phyloP scores from a whole-genome alignment of 768 basidiomycete species.

The Daedalea quercina region DNA sequence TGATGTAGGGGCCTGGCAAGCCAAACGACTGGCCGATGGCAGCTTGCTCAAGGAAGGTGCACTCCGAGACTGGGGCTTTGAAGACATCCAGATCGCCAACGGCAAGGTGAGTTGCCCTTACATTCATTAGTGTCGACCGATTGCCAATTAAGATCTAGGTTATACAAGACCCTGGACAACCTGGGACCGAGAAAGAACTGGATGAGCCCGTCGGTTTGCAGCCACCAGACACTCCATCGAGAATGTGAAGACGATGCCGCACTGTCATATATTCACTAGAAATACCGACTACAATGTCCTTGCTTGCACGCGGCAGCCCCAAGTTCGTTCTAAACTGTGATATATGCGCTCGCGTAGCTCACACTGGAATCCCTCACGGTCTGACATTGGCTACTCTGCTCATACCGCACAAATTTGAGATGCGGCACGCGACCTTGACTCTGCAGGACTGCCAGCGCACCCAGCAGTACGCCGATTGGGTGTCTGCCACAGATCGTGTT shows the following conservation, averaged over 20 bases:
- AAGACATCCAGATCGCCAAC: slow-evolving; percentile 54
- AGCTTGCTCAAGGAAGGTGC: slow-evolving; percentile 51
- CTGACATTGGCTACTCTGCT: slow-evolving; percentile 79
- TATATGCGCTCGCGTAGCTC: slow-evolving; percentile 91
- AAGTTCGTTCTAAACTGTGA: slow-evolving; percentile 41
- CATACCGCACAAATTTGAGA: slow-evolving; percentile 86
- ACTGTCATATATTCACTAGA: neutral
- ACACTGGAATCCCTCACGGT: slow-evolving; percentile 80
- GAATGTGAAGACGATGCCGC: slow-evolving; percentile 7
- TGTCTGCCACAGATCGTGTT: slow-evolving; percentile 98
- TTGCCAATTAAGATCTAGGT: slow-evolving; percentile 36
- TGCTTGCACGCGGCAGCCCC: neutral
- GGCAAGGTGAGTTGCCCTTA: slow-evolving; percentile 42
- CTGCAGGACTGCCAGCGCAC: slow-evolving; percentile 60
- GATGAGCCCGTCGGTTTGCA: slow-evolving; percentile 57
- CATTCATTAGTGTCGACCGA: neutral
- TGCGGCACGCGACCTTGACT: slow-evolving; percentile 26
- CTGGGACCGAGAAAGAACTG: slow-evolving; percentile 54
- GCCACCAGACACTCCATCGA: slow-evolving; percentile 11
- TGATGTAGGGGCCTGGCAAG: slow-evolving; percentile 40
- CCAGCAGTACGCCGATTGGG: slow-evolving; percentile 88
- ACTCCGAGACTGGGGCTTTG: slow-evolving; percentile 76
- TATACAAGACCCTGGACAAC: slow-evolving; percentile 60
- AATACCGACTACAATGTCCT: neutral
- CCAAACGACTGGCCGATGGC: slow-evolving; percentile 45